A percentile compares a stretch with the other conserved stretches of the same genome.
phyloP scores from a whole-genome alignment of 192 early-diverging fungal genomes.

The Gigaspora rosea region DNA sequence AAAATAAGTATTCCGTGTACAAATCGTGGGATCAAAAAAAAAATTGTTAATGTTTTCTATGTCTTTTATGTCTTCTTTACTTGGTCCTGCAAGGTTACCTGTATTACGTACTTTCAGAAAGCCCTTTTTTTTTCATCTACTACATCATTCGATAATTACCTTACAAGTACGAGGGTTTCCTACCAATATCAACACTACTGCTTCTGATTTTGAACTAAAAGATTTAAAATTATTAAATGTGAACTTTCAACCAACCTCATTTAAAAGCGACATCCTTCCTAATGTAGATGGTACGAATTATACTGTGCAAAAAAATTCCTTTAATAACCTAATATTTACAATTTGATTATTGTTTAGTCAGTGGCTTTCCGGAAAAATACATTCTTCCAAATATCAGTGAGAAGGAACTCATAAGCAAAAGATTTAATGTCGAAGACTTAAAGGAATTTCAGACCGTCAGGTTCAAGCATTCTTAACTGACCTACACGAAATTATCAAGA shows the following conservation, averaged over 20 bases:
- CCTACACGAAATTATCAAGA: not conserved
- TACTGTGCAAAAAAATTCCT: not conserved
- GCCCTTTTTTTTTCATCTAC: not conserved
- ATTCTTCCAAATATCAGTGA: not conserved
- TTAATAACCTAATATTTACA: slow-evolving; percentile 3
- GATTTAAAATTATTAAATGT: slow-evolving; percentile 13
- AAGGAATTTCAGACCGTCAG: not conserved
- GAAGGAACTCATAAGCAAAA: not conserved
- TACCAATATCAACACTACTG: not conserved
- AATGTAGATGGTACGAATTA: slow-evolving; percentile 12
- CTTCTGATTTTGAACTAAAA: not conserved
- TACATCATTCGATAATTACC: not conserved
- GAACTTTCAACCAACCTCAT: slow-evolving; percentile 10
- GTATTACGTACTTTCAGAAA: not conserved
- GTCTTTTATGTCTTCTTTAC: not conserved
- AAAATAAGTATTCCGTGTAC: too few relatives aligned
- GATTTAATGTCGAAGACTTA: not conserved
- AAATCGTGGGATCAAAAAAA: too few relatives aligned
- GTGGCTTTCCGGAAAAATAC: not conserved
- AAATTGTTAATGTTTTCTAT: too few relatives aligned
- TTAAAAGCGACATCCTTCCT: not conserved
- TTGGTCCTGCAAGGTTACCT: not conserved
- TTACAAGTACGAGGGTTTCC: not conserved
- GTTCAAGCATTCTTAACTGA: not conserved
- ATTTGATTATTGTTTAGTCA: slow-evolving; percentile 8